These are phyloP conservation scores for Paecilomyces variotii DNA, from an alignment of 2,329 filamentous ascomycete genomes.

Conservation along the genomic window DNA sequence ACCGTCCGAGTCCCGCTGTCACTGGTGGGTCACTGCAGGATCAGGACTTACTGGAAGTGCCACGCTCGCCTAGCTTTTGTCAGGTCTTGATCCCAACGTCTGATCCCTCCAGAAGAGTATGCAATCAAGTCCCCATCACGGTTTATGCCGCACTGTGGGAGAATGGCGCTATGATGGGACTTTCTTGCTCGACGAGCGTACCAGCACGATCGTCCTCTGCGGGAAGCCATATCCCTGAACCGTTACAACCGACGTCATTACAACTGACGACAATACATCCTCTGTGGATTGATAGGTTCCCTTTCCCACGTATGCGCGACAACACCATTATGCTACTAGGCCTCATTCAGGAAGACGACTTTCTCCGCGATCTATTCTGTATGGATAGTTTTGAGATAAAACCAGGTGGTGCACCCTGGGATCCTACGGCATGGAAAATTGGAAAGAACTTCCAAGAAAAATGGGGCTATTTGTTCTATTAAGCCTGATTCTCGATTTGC, in stretches of 20 bases:
- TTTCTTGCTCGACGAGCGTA: conserved; percentile 17
- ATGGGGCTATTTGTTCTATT: conserved; percentile 27
- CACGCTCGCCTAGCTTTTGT: not conserved
- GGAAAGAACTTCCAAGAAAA: conserved; percentile 24
- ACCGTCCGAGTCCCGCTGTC: not conserved
- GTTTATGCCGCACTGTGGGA: conserved; percentile 23
- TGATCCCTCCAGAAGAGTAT: not conserved
- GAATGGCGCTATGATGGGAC: conserved; percentile 22
- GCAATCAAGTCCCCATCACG: conserved; percentile 9
- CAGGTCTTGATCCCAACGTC: not conserved
- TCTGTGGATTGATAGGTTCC: conserved; percentile 31
- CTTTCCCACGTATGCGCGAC: conserved; percentile 30
- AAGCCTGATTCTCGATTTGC: not conserved
- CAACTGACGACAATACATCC: conserved; percentile 26
- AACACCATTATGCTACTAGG: conserved; percentile 22
- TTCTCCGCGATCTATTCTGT: conserved; percentile 25
- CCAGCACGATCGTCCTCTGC: conserved; percentile 16
- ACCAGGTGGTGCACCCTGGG: conserved; percentile 20
- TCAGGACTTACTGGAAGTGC: not conserved
- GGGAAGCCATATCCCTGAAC: conserved; percentile 8
- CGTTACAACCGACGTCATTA: conserved; percentile 24
- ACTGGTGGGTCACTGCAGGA: not conserved
- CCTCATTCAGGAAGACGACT: conserved; percentile 26
- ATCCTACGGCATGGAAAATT: conserved; percentile 28
- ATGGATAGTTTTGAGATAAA: conserved; percentile 25